These are phyloP conservation scores for Dothistroma pini DNA, from an alignment of 2,329 filamentous ascomycete species.

Conservation along the genomic window DNA sequence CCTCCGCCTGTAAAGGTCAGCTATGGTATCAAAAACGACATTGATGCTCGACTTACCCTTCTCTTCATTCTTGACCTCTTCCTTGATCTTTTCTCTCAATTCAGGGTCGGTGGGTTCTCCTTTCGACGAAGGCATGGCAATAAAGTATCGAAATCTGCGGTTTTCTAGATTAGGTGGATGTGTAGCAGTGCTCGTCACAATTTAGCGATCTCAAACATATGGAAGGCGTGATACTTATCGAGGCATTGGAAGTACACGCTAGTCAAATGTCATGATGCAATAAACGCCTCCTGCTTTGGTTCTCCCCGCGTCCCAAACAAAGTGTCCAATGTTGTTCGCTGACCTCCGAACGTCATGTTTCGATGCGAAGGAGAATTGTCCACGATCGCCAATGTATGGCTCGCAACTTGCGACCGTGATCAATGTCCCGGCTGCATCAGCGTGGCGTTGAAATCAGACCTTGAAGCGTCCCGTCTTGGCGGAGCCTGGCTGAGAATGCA, in stretches of 20 bases:
- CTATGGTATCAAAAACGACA: background rate
- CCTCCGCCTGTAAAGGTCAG: slow-evolving; percentile 26
- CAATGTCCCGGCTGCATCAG: no score
- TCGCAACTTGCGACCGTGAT: no score
- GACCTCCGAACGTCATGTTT: background rate
- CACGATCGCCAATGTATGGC: no score
- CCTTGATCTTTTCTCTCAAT: slow-evolving; percentile 33
- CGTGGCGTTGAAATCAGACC: no score
- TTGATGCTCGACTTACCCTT: slow-evolving; percentile 26
- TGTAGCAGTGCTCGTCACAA: background rate
- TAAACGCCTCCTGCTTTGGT: background rate
- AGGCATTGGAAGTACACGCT: background rate
- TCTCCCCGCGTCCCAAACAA: background rate
- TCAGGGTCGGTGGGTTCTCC: slow-evolving; percentile 34
- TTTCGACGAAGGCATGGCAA: slow-evolving; percentile 31
- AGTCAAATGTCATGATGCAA: background rate
- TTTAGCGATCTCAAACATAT: no score
- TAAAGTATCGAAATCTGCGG: background rate
- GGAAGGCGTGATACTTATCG: background rate
- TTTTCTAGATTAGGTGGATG: background rate
- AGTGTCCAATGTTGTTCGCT: background rate
- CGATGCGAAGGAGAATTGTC: no score
- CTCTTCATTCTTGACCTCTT: slow-evolving; percentile 34
- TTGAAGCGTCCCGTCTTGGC: no score
- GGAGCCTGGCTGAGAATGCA: no score